Base-by-base conservation (phyloP, 192 early-diverging fungal species). In the Coemansia furcata region DNA sequence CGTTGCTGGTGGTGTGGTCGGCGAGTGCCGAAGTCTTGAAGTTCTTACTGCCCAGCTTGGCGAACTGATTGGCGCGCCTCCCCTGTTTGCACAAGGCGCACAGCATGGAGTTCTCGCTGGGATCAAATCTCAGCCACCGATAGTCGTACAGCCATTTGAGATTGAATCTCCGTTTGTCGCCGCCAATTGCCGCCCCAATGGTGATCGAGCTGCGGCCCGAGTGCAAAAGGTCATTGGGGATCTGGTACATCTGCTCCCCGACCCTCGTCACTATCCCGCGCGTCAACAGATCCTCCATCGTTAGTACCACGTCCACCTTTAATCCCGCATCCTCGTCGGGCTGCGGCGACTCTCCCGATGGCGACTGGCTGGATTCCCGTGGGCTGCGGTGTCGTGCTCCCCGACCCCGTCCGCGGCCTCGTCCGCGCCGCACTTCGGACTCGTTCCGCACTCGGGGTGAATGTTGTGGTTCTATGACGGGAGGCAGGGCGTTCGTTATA, bases 121-220 rank as follows among this genome's bases (percentile, higher is more conserved):
- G 65, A 21, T 82, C 75, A 36, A 77, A 82, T n/a, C 67, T 62
- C 62, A 82, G 63, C 80, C 80, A 82, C 30, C 39, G 65, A 43
- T 82, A 82, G 49, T 82, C 80, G 62, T 82, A 76, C 7, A 82
- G 68, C 80, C 80, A 82, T 10, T 74, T 73, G 38, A 77, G 74
- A 37, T 76, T 82, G 63, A 82, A 82, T 21, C 80, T 60, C 49
- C 80, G 80, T 52, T 77, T 76, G 44, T 82, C 80, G 43, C 67
- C 60, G n/a, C 74, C 74, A 6, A 77, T 38, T 2, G 80, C 66
- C 1, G 80, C 75, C 4, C 80, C 80, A 36, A 77, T 77, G 12
- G 80, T 82, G 43, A 76, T 82, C 4, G 80, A 77, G 50, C 65
- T 77, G 38, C 74, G 74, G 0, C 74, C 74, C 1, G 66, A 60